A percentile compares a stretch with the other conserved stretches of the same genome.
phyloP scores from a whole-genome alignment of 805 yeast species.

The Dipodascus albidus region DNA sequence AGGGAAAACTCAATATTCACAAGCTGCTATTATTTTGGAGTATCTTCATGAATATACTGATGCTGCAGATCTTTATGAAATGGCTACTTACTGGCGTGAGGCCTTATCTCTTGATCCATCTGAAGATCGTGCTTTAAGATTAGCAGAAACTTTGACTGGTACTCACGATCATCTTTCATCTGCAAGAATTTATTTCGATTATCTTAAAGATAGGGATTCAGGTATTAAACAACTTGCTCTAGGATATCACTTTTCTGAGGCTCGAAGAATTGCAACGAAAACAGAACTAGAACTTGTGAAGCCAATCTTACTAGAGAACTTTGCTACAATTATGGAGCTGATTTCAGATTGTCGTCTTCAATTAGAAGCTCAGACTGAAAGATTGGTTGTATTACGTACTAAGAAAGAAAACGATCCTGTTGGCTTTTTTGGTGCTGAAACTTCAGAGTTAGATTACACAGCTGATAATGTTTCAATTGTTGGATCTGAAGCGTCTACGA shows the following conservation, averaged over 20 bases:
- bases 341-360: slow-evolving; percentile 91
- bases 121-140: slow-evolving; percentile 39
- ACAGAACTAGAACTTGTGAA: slow-evolving; percentile 45
- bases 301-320: slow-evolving; percentile 72
- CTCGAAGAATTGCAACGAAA: slow-evolving; percentile 47
- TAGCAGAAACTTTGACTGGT: slow-evolving; percentile 50
- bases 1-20: slow-evolving; percentile 46
- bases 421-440: slow-evolving; percentile 64
- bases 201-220: slow-evolving; percentile 46
- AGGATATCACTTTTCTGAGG: slow-evolving; percentile 63
- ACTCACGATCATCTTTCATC: slow-evolving; percentile 67
- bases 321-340: slow-evolving; percentile 76
- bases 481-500: slow-evolving; percentile 85
- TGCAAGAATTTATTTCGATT: slow-evolving; percentile 59
- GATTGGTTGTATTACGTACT: slow-evolving; percentile 73
- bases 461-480: slow-evolving; percentile 94
- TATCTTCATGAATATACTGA: slow-evolving; percentile 40
- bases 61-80: slow-evolving; percentile 61
- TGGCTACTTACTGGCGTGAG: slow-evolving; percentile 74
- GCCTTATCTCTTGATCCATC: slow-evolving; percentile 53
- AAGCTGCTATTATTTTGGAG: slow-evolving; percentile 74
- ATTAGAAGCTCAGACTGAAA: slow-evolving; percentile 64
- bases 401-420: slow-evolving; percentile 81
- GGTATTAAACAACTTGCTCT: slow-evolving; percentile 64
- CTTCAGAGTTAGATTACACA: slow-evolving; percentile 57